A percentile compares a stretch with the other conserved stretches of the same genome.
Evolutionary conservation across 169 alveolate species (phyloP).

Genomic region (Plasmodium sp.): DNA sequence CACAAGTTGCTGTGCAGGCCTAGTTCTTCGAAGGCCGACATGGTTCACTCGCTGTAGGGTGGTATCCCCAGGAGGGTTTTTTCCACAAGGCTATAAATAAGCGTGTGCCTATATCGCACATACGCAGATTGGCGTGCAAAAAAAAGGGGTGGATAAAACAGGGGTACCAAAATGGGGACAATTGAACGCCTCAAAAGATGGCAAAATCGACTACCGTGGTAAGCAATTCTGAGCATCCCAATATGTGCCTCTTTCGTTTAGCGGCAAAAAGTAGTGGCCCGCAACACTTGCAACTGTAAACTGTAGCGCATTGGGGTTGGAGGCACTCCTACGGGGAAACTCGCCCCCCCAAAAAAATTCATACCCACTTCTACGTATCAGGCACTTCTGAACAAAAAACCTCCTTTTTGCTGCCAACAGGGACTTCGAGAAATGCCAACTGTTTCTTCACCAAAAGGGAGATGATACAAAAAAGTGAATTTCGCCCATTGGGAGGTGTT

Average conservation of each 20-base stretch:
- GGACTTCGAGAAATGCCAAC: neutral
- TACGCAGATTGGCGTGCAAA: neutral
- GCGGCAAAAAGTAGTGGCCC: neutral
- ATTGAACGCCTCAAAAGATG: neutral
- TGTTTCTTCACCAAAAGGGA: neutral
- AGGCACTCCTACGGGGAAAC: neutral
- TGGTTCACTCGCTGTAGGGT: neutral
- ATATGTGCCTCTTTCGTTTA: neutral
- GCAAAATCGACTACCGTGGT: neutral
- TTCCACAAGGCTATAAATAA: neutral
- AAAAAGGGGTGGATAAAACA: neutral
- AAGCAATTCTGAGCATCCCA: neutral
- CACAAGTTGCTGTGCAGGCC: constrained; percentile 52
- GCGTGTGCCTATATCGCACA: neutral
- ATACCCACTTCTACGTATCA: neutral
- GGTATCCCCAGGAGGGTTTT: neutral
- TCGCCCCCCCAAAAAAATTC: neutral
- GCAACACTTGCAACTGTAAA: neutral
- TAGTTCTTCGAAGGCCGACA: constrained; percentile 70
- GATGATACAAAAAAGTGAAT: neutral
- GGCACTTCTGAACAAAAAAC: neutral
- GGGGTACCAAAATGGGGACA: neutral
- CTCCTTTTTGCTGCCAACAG: neutral
- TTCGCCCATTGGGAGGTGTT: neutral
- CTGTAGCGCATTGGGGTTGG: neutral